phyloP scores from a whole-genome alignment of 2,329 filamentous ascomycete species.

The Penicillium hordei region DNA sequence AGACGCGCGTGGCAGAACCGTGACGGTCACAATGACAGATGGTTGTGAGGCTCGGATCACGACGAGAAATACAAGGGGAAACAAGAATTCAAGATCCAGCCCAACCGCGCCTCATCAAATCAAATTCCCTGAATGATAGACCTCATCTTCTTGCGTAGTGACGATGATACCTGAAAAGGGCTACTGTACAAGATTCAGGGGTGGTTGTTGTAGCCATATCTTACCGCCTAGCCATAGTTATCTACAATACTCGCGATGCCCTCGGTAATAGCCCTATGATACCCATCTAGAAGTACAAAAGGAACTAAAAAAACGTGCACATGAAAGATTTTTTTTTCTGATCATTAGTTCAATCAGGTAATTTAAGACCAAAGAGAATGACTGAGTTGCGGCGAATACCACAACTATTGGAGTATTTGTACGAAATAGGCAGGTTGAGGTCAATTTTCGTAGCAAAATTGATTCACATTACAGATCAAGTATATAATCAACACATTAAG shows the following conservation, averaged over 20 bases:
- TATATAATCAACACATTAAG: background rate
- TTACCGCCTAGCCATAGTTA: background rate
- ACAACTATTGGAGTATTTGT: background rate
- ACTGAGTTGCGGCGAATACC: background rate
- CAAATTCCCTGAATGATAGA: background rate
- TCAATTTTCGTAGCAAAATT: background rate
- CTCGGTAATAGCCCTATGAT: background rate
- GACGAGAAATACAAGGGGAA: background rate
- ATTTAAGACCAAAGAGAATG: background rate
- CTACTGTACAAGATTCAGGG: background rate
- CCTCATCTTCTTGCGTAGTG: background rate
- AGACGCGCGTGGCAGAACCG: background rate
- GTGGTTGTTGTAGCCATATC: background rate
- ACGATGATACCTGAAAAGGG: background rate
- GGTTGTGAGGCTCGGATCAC: background rate
- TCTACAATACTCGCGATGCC: background rate
- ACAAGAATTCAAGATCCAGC: background rate
- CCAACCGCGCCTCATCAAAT: background rate
- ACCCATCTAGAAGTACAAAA: too few species aligned
- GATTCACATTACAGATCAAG: background rate
- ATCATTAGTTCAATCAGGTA: too few species aligned
- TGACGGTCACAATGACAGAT: background rate
- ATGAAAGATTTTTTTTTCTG: background rate
- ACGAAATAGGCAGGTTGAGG: background rate
- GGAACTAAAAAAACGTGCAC: background rate